phyloP scores from a whole-genome alignment of 2,329 filamentous ascomycete species.

The Triangularia verruculosa region DNA sequence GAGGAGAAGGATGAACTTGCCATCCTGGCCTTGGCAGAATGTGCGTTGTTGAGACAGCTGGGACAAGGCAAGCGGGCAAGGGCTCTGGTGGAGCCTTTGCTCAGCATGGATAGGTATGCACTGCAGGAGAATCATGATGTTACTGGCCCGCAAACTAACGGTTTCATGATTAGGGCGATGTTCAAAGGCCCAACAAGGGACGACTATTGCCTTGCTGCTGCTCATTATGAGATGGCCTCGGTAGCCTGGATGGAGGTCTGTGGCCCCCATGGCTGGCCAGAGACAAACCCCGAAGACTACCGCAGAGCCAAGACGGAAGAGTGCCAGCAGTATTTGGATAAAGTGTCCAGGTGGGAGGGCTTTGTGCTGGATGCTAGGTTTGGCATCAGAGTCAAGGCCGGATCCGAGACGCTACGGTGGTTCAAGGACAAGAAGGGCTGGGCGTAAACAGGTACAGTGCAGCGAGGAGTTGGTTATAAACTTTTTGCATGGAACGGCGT shows the following conservation, averaged over 20 bases:
- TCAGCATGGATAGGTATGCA: slow-evolving; percentile 61
- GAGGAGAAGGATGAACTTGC: slow-evolving; percentile 59
- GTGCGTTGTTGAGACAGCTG: slow-evolving; percentile 63
- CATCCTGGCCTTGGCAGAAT: slow-evolving; percentile 63
- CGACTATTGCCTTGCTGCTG: slow-evolving; percentile 69
- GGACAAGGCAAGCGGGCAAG: slow-evolving; percentile 64
- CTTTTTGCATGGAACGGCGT: background rate
- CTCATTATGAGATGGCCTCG: slow-evolving; percentile 83
- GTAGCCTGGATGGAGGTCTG: slow-evolving; percentile 71
- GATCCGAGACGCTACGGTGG: slow-evolving; percentile 62
- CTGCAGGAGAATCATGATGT: background rate
- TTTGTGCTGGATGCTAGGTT: slow-evolving; percentile 74
- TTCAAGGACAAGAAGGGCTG: slow-evolving; percentile 31
- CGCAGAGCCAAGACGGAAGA: slow-evolving; percentile 52
- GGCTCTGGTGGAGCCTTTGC: slow-evolving; percentile 60
- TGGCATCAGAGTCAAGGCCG: slow-evolving; percentile 70
- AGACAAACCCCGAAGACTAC: slow-evolving; percentile 28
- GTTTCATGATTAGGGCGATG: slow-evolving; percentile 36
- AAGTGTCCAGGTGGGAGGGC: slow-evolving; percentile 65
- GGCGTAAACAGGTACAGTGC: slow-evolving; percentile 5
- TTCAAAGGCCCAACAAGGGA: slow-evolving; percentile 63
- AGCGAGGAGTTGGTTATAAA: background rate
- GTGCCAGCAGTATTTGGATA: slow-evolving; percentile 63
- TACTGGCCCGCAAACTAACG: background rate
- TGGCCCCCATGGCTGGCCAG: slow-evolving; percentile 34